phyloP scores from a whole-genome alignment of 176 grass and related monocot genomes.

The Stipa capillata region DNA sequence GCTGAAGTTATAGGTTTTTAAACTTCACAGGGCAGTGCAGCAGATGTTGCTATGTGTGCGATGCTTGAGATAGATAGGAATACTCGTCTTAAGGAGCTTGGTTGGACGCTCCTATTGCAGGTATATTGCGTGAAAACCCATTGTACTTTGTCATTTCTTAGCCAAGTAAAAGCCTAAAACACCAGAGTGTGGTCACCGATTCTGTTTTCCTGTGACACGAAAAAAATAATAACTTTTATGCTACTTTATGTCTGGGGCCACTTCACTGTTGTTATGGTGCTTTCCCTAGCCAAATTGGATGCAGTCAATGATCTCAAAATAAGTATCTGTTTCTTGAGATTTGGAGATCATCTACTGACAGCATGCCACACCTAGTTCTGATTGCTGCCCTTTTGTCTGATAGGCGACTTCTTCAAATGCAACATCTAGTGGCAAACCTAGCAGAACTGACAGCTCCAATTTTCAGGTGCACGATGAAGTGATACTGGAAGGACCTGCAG shows the following conservation, averaged over 20 bases:
- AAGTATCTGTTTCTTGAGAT: neutral
- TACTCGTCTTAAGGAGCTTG: slow-evolving; percentile 59
- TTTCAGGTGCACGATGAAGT: slow-evolving; percentile 84
- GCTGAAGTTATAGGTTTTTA: slow-evolving; percentile 5
- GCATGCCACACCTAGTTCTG: neutral
- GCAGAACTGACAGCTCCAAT: neutral
- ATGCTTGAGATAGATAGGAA: slow-evolving; percentile 74
- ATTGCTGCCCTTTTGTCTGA: neutral
- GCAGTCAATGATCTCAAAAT: neutral
- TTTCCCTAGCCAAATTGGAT: neutral
- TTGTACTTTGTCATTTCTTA: neutral
- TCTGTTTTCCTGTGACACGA: neutral
- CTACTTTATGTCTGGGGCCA: neutral
- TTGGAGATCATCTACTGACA: neutral
- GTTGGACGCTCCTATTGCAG: slow-evolving; percentile 77
- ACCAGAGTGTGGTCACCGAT: neutral
- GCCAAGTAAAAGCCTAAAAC: neutral
- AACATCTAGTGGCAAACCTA: neutral
- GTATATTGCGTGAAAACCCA: slow-evolving; percentile 21
- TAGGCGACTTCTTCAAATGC: neutral
- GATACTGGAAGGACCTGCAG: slow-evolving; percentile 68
- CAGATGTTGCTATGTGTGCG: slow-evolving; percentile 85
- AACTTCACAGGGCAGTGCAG: slow-evolving; percentile 61
- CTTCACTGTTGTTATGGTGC: neutral
- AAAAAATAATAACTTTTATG: neutral